Percentiles rank a stretch among this genome's conserved stretches.
Conservation (phyloP, 2,329 filamentous ascomycete genomes). For the Decorospora gaudefroyi region DNA sequence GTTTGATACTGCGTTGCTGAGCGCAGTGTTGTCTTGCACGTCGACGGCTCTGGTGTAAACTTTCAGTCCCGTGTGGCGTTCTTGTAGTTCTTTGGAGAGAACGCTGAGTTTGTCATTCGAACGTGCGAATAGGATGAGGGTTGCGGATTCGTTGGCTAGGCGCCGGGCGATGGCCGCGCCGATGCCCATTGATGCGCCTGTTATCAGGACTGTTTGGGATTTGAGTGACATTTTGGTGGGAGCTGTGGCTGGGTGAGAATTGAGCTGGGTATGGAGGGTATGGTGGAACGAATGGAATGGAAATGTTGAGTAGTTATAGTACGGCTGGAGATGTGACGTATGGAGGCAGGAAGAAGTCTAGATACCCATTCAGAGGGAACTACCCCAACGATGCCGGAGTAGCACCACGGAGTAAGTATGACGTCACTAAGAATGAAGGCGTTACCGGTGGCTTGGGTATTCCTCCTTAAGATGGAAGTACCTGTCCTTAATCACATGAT, state of each 20-base stretch:
- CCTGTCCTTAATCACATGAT: too few species aligned
- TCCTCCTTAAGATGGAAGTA: too few species aligned
- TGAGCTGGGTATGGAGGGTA: background rate
- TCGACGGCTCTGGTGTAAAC: conserved; percentile 43
- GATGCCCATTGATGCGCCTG: conserved; percentile 55
- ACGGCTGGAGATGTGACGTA: background rate
- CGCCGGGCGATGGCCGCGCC: conserved; percentile 52
- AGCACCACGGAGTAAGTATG: conserved; percentile 2
- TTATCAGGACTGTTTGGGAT: conserved; percentile 36
- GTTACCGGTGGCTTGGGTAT: too few species aligned
- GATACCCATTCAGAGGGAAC: too few species aligned
- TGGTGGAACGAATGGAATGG: background rate
- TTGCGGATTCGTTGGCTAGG: conserved; percentile 48
- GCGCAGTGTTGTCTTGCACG: conserved; percentile 38
- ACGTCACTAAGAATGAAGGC: conserved; percentile 8
- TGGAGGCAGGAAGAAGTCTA: background rate
- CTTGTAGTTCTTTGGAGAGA: conserved; percentile 25
- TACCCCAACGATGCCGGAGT: background rate
- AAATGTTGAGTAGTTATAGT: background rate
- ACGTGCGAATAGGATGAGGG: conserved; percentile 52
- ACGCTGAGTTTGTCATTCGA: conserved; percentile 38
- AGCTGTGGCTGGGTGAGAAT: too few species aligned
- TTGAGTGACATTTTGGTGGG: conserved; percentile 33
- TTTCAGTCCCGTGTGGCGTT: conserved; percentile 17
- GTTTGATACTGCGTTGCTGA: conserved; percentile 32